These are phyloP conservation scores for Tephrocybe sp. DNA, from an alignment of 768 basidiomycete species.

Conservation along the genomic window DNA sequence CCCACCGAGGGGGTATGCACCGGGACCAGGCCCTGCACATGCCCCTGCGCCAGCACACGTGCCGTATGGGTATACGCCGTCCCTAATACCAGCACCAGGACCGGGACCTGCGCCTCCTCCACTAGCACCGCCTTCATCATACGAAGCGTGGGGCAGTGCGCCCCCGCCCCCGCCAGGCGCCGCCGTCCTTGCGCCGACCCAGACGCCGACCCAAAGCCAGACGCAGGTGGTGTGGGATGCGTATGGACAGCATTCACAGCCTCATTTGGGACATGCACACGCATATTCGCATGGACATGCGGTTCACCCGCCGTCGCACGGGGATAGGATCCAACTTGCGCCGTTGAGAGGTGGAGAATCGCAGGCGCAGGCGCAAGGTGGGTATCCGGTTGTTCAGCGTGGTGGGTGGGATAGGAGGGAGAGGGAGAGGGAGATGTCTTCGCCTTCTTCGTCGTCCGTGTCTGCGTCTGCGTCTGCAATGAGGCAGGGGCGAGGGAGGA, in stretches of 20 bases:
- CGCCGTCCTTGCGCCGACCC: background rate
- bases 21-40: conserved; percentile 11
- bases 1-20: conserved; percentile 7
- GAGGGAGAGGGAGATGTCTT: too few relatives aligned
- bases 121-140: background rate
- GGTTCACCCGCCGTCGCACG: conserved; percentile 1
- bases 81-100: too few relatives aligned
- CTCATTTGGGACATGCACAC: background rate
- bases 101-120: too few relatives aligned
- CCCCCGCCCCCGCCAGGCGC: background rate
- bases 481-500: conserved; percentile 10
- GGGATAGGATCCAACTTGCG: conserved; percentile 53
- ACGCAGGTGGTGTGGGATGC: too few relatives aligned
- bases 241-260: too few relatives aligned
- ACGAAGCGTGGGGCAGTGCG: background rate
- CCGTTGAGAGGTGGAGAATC: conserved; percentile 36
- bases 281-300: background rate
- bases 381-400: too few relatives aligned
- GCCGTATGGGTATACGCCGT: background rate
- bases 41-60: background rate
- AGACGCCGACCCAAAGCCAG: too few relatives aligned
- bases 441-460: too few relatives aligned
- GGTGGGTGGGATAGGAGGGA: too few relatives aligned
- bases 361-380: conserved; percentile 8
- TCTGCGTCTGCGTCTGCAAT: conserved; percentile 12